Conservation (phyloP, 768 basidiomycete genomes). For the Ramaria sp. region DNA sequence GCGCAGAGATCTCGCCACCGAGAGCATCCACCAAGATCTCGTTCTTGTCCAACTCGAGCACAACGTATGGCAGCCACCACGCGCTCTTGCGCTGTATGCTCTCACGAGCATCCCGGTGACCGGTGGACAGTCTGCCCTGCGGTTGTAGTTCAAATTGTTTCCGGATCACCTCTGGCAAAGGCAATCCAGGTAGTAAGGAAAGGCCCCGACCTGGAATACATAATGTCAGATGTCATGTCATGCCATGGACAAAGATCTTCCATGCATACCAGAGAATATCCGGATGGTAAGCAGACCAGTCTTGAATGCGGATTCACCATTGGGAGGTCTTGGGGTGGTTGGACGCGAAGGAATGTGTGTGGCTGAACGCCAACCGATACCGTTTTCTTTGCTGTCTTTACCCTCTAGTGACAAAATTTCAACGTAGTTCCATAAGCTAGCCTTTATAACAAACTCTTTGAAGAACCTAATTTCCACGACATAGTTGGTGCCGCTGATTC, state of each 20-base stretch:
- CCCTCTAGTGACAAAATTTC: slow-evolving; percentile 2
- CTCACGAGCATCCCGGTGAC: slow-evolving; percentile 55
- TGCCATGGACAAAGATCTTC: not conserved
- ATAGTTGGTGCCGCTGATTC: slow-evolving; percentile 18
- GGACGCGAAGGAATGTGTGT: slow-evolving; percentile 77
- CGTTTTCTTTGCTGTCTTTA: slow-evolving; percentile 64
- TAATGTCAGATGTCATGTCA: not conserved
- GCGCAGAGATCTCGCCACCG: slow-evolving; percentile 82
- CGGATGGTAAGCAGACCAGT: slow-evolving; percentile 86
- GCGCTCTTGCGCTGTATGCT: slow-evolving; percentile 87
- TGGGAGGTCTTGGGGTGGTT: slow-evolving; percentile 50
- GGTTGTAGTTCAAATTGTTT: slow-evolving; percentile 61
- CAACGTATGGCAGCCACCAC: slow-evolving; percentile 96
- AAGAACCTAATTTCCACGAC: slow-evolving; percentile 47
- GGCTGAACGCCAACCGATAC: slow-evolving; percentile 61
- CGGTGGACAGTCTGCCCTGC: slow-evolving; percentile 43
- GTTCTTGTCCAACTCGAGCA: slow-evolving; percentile 96
- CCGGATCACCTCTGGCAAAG: slow-evolving; percentile 77
- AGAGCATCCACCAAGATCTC: slow-evolving; percentile 94
- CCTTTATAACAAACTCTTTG: slow-evolving; percentile 5
- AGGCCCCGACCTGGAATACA: slow-evolving; percentile 68
- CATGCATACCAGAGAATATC: slow-evolving; percentile 73
- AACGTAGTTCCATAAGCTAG: not conserved
- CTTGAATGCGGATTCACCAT: slow-evolving; percentile 9
- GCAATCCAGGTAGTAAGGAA: slow-evolving; percentile 63